Evolutionary conservation across 1,139 yeast genomes (phyloP).

Genomic region (Diutina sp.): DNA sequence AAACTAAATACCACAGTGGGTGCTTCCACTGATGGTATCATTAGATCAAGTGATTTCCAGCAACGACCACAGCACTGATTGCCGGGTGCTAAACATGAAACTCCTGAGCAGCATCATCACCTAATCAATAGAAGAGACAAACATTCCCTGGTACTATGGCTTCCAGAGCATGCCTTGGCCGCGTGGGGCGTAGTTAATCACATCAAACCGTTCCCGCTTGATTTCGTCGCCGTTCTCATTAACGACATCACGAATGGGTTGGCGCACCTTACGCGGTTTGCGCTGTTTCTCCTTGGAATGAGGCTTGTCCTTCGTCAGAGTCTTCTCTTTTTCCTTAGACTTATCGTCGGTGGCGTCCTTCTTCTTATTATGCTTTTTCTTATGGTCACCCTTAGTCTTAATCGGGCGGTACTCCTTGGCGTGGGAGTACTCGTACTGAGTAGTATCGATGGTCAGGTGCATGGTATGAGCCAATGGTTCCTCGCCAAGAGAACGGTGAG

Average conservation of each 20-base stretch:
- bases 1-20: no score
- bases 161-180: conserved; percentile 41
- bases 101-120: no score
- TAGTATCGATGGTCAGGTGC: conserved; percentile 27
- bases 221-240: neutral
- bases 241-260: neutral
- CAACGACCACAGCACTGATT: no score
- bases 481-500: conserved; percentile 12
- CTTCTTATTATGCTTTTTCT: conserved; percentile 4
- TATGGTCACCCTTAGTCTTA: neutral
- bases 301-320: neutral
- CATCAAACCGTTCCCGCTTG: conserved; percentile 23
- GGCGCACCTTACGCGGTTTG: neutral
- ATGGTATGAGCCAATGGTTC: conserved; percentile 14
- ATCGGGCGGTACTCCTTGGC: neutral
- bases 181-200: conserved; percentile 42
- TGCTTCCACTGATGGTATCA: no score
- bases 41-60: no score
- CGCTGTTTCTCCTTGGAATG: neutral
- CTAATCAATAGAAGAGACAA: no score
- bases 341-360: conserved; percentile 3
- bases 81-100: no score
- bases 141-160: neutral
- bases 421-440: conserved; percentile 15
- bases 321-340: neutral